Evolutionary conservation across 2,329 filamentous ascomycete genomes (phyloP).

Genomic region (Metarhizium album): DNA sequence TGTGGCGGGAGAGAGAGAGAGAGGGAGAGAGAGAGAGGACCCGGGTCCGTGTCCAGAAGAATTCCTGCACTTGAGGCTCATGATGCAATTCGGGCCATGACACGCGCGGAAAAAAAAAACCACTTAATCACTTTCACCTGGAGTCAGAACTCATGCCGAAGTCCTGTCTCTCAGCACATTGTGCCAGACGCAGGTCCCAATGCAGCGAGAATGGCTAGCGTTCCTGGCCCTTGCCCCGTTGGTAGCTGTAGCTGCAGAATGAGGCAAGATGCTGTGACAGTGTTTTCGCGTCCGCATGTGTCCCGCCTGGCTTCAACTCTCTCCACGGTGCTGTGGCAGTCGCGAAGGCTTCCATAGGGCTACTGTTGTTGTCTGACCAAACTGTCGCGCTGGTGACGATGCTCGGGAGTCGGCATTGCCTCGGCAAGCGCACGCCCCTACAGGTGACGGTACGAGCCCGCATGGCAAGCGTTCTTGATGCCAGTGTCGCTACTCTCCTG

Average conservation of each 20-base stretch:
- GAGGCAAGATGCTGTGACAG: background rate
- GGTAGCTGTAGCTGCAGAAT: background rate
- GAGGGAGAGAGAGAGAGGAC: no score
- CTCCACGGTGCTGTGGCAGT: background rate
- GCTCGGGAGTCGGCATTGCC: background rate
- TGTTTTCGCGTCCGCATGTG: background rate
- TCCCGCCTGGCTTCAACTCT: background rate
- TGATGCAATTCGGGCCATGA: background rate
- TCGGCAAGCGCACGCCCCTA: background rate
- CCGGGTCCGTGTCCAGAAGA: no score
- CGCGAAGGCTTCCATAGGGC: background rate
- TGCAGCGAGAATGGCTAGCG: background rate
- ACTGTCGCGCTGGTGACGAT: background rate
- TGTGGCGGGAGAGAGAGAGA: background rate
- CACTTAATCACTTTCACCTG: background rate
- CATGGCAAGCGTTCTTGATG: background rate
- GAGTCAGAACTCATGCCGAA: background rate
- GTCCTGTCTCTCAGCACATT: background rate
- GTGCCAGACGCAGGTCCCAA: background rate
- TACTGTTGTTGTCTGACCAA: no score
- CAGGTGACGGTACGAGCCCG: background rate
- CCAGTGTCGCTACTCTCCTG: background rate
- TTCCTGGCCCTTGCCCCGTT: background rate
- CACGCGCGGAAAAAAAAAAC: no score
- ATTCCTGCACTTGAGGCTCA: background rate